Conservation (phyloP, 495 filamentous ascomycete species). For the Neurospora sp. region DNA sequence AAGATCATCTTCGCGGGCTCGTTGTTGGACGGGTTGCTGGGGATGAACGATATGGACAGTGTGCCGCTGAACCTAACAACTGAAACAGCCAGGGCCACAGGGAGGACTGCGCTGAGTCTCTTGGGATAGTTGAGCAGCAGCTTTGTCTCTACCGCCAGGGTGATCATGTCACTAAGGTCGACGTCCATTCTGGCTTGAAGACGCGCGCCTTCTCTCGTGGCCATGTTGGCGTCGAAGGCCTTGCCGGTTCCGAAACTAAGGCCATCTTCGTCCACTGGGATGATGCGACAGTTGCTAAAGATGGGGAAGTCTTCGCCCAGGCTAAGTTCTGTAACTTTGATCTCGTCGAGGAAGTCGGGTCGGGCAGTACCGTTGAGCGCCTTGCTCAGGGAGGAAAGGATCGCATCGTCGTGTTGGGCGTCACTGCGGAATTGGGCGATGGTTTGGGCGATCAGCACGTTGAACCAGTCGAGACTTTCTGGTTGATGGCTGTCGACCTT, state of each 20-base stretch:
- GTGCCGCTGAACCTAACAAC: slow-evolving; percentile 93
- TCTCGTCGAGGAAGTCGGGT: slow-evolving; percentile 86
- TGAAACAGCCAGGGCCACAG: slow-evolving; percentile 80
- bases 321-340: slow-evolving; percentile 83
- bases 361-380: slow-evolving; percentile 76
- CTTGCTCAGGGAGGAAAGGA: slow-evolving; percentile 84
- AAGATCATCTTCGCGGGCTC: slow-evolving; percentile 78
- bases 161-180: slow-evolving; percentile 89
- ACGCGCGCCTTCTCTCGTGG: slow-evolving; percentile 49
- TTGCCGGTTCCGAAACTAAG: slow-evolving; percentile 38
- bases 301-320: slow-evolving; percentile 97
- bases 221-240: slow-evolving; percentile 33
- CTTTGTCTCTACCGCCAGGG: slow-evolving; percentile 86
- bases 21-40: slow-evolving; percentile 44
- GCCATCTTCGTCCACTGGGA: slow-evolving; percentile 66
- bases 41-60: slow-evolving; percentile 82
- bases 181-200: slow-evolving; percentile 97
- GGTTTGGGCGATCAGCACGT: slow-evolving; percentile 92
- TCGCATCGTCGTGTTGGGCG: slow-evolving; percentile 79
- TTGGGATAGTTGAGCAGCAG: slow-evolving; percentile 89
- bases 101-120: slow-evolving; percentile 77
- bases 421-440: slow-evolving; percentile 91
- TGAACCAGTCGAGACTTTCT: slow-evolving; percentile 99
- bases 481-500: slow-evolving; percentile 92
- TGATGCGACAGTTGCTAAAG: slow-evolving; percentile 94